Base-by-base conservation (phyloP, 2,329 filamentous ascomycete genomes). In the Botrytis hyacinthi region DNA sequence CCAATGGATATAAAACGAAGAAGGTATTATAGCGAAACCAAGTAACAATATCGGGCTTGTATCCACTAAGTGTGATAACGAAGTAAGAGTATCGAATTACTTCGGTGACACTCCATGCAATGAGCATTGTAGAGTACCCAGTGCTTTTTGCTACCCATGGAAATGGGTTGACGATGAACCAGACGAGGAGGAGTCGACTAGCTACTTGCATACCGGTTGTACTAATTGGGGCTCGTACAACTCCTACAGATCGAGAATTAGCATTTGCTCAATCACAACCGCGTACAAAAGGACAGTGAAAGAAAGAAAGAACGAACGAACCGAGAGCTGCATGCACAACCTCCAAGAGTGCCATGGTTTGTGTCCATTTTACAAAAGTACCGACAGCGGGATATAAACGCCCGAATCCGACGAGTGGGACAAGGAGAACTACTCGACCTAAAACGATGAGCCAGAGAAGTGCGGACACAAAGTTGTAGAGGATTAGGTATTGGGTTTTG, bases 11-110 rank as follows among this genome's bases (percentile, higher is more conserved):
- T 35, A 99, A 88, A 54, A 98, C 84, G 79, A 93, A 94, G 84
- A 99, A 99, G 12, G 93, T 94, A 82, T 97, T 97, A 84, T 98
- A 95, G 78, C 94, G 87, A 83, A 97, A 85, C 92, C 94, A 97
- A 54, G 89, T 90, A 81, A 97, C 87, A 74, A 87, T 84, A 0
- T 79, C 81, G 0, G 94, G 93, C 44, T 92, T 88, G 74, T 83
- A 81, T 42, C 88, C 86, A 76, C 86, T 84, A 46, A 96, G 87
- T 78, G 89, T 90, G 79, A 94, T 87, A 51, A 93, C 92, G 82
- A 98, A 98, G 87, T 93, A 99, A 66, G 89, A 88, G 87, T 99
- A 99, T 72, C 96, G 91, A 79, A 98, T 92, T 71, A 97, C 92
- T 84, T 99, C 96, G 75, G 96, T 98, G 74, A 93, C 83, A 76